Conservation (phyloP, 805 yeast species). For the Metschnikowia lunata region DNA sequence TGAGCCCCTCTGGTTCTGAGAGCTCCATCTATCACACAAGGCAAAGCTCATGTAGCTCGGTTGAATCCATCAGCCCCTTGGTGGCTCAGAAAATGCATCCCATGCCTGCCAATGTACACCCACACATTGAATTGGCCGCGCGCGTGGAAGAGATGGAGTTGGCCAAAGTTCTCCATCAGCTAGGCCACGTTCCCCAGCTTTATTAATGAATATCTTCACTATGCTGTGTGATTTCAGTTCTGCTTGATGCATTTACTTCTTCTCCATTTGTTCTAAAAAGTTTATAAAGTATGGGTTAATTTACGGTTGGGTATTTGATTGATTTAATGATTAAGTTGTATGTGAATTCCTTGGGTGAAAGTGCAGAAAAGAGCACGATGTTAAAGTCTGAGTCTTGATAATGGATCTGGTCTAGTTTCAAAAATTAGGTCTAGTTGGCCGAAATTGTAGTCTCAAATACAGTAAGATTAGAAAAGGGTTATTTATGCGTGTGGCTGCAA, state of each 20-base stretch:
- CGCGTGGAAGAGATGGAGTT: conserved; percentile 15
- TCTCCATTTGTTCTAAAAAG: neutral
- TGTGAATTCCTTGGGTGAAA: no score
- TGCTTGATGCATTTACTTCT: neutral
- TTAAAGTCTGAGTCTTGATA: no score
- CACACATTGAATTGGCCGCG: conserved; percentile 14
- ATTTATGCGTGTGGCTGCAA: no score
- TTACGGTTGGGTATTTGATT: conserved; percentile 4
- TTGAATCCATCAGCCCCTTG: conserved; percentile 15
- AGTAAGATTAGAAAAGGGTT: no score
- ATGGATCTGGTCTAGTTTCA: no score
- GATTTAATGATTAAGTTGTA: no score
- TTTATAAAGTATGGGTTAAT: neutral
- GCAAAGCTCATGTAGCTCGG: conserved; percentile 20
- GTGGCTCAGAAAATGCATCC: neutral
- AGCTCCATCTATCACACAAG: conserved; percentile 16
- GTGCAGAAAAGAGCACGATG: no score
- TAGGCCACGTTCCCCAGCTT: conserved; percentile 7
- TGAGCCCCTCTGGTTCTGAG: conserved; percentile 5
- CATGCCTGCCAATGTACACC: conserved; percentile 8
- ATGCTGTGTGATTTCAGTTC: neutral
- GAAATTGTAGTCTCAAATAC: no score
- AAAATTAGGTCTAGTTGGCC: no score
- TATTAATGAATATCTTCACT: neutral
- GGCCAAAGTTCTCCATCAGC: conserved; percentile 12